These are phyloP conservation scores for Acer negundo DNA, from an alignment of 345 rosid genomes.

Conservation along the genomic window DNA sequence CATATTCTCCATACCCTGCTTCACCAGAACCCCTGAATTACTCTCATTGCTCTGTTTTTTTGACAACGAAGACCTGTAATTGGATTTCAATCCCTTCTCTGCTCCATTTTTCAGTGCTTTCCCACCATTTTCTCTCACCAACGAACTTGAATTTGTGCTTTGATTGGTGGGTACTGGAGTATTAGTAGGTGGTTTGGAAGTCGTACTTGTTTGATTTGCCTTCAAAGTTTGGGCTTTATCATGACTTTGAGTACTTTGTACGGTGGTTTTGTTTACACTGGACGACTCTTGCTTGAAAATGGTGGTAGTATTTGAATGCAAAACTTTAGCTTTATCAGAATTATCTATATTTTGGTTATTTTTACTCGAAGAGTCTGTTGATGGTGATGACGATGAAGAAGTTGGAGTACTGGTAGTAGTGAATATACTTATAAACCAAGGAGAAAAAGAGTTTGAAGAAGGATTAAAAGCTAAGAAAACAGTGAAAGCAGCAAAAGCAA, in stretches of 20 bases:
- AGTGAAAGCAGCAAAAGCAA: slow-evolving; percentile 66
- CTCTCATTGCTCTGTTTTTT: slow-evolving; percentile 43
- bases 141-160: slow-evolving; percentile 21
- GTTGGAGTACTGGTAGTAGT: slow-evolving; percentile 2
- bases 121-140: slow-evolving; percentile 19
- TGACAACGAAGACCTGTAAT: slow-evolving; percentile 36
- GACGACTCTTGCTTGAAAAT: slow-evolving; percentile 14
- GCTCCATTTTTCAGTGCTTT: slow-evolving; percentile 25
- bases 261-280: slow-evolving; percentile 17
- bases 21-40: slow-evolving; percentile 22
- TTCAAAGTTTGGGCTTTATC: slow-evolving; percentile 27
- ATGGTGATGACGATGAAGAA: not conserved
- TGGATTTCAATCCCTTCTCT: slow-evolving; percentile 33
- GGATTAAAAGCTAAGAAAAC: slow-evolving; percentile 67
- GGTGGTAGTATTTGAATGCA: slow-evolving; percentile 18
- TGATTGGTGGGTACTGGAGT: slow-evolving; percentile 16
- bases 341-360: slow-evolving; percentile 14
- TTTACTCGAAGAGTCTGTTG: slow-evolving; percentile 17
- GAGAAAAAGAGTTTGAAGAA: slow-evolving; percentile 56
- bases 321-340: slow-evolving; percentile 13
- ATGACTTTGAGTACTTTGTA: slow-evolving; percentile 16
- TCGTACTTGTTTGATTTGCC: slow-evolving; percentile 28
- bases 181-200: slow-evolving; percentile 18
- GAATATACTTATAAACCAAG: slow-evolving; percentile 54
- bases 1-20: slow-evolving; percentile 46